Evolutionary conservation across 345 rosid genomes (phyloP), one percentile per base, ranked within the genome.

Genomic region (Cardamine occulta): DNA sequence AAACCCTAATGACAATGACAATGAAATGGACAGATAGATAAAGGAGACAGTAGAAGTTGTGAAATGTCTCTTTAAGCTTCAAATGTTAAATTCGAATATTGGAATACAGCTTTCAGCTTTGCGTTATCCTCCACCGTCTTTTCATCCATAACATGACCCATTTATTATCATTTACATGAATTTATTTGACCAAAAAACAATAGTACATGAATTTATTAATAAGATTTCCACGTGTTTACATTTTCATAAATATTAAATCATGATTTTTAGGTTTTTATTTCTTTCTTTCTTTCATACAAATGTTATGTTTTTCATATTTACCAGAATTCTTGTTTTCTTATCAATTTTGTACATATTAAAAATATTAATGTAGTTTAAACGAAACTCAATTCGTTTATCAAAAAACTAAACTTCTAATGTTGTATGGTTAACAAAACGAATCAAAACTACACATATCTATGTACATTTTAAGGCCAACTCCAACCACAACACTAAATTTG

Each of bases 81-180:
- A 60, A 75, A 61, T 44, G 63, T 23, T 62, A n/a, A 24, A 32
- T 13, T 62, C 63, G 64, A 62, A 61, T 31, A 62, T 21, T 76
- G 64, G 75, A 52, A 62, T 44, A 55, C 80, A 70, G 80, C 70
- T 63, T 69, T 54, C 80, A 70, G 80, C 70, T 63, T 69, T 54
- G 66, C 44, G 39, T 7, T 6, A 29, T 18, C 12, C 13, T 62
- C 6, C 71, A 70, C 75, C 75, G 70, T 76, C 80, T 18, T 70
- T 63, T 70, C 71, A 55, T 45, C 11, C 37, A 12, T 61, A 68
- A 42, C 80, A 45, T 14, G 75, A 70, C 75, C 70, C 75, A 69
- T 62, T 75, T 35, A 24, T 62, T 68, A 44, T 63, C 64, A 44
- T 73, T 28, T 55, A 62, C 63, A 18, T 62, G 63, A 40, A 21